Percentiles rank a stretch among this genome's conserved stretches.
Conservation (phyloP, 208 protist genomes). For the Acanthamoeba royreba region DNA sequence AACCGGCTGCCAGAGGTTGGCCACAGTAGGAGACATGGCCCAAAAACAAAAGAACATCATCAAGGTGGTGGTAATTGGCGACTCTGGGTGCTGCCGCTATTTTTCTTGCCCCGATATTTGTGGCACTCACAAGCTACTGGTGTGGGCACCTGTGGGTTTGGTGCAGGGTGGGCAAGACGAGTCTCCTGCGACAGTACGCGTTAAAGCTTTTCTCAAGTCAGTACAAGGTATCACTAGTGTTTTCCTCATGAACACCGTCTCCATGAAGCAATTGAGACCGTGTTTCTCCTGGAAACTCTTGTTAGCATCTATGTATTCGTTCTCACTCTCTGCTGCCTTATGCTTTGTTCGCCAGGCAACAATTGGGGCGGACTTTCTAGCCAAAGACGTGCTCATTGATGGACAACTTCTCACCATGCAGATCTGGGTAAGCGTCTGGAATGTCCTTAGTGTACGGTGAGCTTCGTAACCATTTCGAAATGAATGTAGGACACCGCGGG, state of each 20-base stretch:
- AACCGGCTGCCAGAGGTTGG: too few relatives aligned
- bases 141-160: neutral
- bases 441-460: neutral
- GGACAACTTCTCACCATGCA: neutral
- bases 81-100: neutral
- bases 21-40: too few relatives aligned
- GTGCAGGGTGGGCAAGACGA: neutral
- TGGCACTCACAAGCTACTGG: too few relatives aligned
- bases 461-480: neutral
- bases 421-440: neutral
- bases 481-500: constrained; percentile 48
- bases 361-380: neutral
- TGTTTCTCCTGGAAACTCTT: neutral
- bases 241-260: neutral
- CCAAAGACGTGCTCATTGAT: neutral
- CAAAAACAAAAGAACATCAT: neutral
- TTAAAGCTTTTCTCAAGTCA: neutral
- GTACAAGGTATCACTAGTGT: neutral
- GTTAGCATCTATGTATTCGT: too few relatives aligned
- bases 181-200: neutral
- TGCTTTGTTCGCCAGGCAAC: too few relatives aligned
- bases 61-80: neutral
- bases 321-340: too few relatives aligned
- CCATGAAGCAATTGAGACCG: neutral
- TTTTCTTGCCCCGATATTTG: neutral